Conservation (phyloP, 2,329 filamentous ascomycete species). For the Chaetomium strumarium region DNA sequence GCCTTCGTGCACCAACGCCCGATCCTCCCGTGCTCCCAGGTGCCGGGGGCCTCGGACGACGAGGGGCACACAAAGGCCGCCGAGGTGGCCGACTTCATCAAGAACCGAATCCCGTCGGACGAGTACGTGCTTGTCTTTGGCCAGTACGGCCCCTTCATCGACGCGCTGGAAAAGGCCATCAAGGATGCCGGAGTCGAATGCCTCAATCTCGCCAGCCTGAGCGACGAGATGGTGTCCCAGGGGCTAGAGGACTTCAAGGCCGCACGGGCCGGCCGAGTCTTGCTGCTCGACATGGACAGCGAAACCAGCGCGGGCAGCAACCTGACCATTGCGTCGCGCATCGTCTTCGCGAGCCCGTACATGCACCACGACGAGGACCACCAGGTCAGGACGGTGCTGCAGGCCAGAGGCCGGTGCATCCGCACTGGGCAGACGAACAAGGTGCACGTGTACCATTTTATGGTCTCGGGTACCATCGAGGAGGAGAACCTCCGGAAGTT, state of each 20-base stretch:
- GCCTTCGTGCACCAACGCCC: slow-evolving; percentile 18
- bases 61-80: slow-evolving; percentile 19
- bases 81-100: slow-evolving; percentile 23
- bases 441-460: slow-evolving; percentile 37
- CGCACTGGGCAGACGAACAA: slow-evolving; percentile 35
- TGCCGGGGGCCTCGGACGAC: background rate
- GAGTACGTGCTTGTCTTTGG: slow-evolving; percentile 35
- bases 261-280: slow-evolving; percentile 24
- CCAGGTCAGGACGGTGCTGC: slow-evolving; percentile 33
- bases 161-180: slow-evolving; percentile 22
- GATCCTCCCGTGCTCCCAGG: slow-evolving; percentile 14
- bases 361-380: slow-evolving; percentile 29
- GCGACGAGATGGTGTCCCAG: background rate
- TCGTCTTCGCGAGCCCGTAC: slow-evolving; percentile 36
- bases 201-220: slow-evolving; percentile 7
- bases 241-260: slow-evolving; percentile 28
- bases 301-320: slow-evolving; percentile 38
- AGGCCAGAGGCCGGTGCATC: slow-evolving; percentile 36
- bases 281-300: slow-evolving; percentile 35
- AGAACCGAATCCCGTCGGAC: slow-evolving; percentile 16
- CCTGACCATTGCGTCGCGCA: slow-evolving; percentile 37
- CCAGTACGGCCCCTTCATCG: slow-evolving; percentile 29
- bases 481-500: slow-evolving; percentile 30
- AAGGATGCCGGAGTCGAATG: background rate
- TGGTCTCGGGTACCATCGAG: slow-evolving; percentile 35